These are phyloP conservation scores for Ramalina intermedia DNA, from an alignment of 495 filamentous ascomycete species.

Conservation along the genomic window DNA sequence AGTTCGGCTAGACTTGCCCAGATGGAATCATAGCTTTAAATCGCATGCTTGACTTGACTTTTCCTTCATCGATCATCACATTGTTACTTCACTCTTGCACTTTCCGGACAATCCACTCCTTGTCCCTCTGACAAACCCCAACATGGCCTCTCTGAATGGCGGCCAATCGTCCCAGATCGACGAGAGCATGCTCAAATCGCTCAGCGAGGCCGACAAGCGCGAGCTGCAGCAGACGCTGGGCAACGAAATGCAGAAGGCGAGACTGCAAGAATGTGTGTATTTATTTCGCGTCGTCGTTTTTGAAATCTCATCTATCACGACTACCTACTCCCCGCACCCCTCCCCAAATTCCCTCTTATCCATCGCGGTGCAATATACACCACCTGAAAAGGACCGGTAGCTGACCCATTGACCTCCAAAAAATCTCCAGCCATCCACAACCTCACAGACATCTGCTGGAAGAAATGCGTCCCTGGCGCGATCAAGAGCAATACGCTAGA, in stretches of 20 bases:
- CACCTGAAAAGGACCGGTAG: not conserved
- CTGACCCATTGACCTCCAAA: not conserved
- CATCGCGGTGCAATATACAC: too few relatives aligned
- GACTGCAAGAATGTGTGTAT: constrained; percentile 62
- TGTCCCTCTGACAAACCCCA: not conserved
- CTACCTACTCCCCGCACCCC: constrained; percentile 2
- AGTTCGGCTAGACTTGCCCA: too few relatives aligned
- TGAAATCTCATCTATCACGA: not conserved
- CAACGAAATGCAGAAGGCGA: constrained; percentile 67
- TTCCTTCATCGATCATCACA: not conserved
- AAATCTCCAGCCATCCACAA: constrained; percentile 51
- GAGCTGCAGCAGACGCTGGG: constrained; percentile 71
- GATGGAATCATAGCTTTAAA: too few relatives aligned
- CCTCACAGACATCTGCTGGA: constrained; percentile 83
- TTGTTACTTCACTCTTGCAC: not conserved
- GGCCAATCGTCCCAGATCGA: constrained; percentile 26
- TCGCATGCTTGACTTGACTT: not conserved
- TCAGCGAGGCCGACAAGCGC: constrained; percentile 68
- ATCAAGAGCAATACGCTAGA: constrained; percentile 56
- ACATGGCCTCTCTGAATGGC: constrained; percentile 26
- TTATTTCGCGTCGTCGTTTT: not conserved
- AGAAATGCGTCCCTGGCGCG: constrained; percentile 65
- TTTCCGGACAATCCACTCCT: too few relatives aligned
- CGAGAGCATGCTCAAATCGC: constrained; percentile 25
- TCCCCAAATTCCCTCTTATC: not conserved